Conservation (phyloP, 148 eudicot species). For the Vaccinium darrowii region DNA sequence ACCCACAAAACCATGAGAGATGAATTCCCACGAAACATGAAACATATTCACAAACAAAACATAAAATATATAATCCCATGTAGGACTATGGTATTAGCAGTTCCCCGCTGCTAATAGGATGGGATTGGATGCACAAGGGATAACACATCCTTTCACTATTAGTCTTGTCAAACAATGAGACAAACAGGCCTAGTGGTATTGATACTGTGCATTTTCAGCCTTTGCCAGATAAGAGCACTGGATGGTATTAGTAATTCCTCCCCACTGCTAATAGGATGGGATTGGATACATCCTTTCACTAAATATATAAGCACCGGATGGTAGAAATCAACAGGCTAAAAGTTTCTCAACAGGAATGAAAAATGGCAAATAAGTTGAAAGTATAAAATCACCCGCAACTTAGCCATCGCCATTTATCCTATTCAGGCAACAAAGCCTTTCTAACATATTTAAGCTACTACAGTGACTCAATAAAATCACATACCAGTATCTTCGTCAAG, state of each 20-base stretch:
- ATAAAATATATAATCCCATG: neutral
- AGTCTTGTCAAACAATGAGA: neutral
- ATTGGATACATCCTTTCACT: too few relatives aligned
- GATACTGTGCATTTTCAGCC: neutral
- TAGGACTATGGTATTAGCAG: neutral
- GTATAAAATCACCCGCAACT: neutral
- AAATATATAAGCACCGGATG: neutral
- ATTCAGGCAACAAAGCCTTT: neutral
- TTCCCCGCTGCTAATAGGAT: neutral
- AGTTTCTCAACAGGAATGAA: neutral
- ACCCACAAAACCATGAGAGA: neutral
- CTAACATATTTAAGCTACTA: neutral
- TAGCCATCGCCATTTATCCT: too few relatives aligned
- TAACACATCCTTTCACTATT: neutral
- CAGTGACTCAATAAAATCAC: neutral
- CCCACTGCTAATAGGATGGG: too few relatives aligned
- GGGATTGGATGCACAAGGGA: neutral
- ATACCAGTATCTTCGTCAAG: conserved; percentile 67
- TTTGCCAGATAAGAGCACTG: neutral
- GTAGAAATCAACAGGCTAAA: neutral
- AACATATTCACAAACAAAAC: neutral
- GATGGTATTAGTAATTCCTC: too few relatives aligned
- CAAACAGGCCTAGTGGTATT: neutral
- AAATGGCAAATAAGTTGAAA: neutral
- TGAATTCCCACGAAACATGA: neutral